Base-by-base conservation (phyloP, 805 yeast genomes). In the Lipomyces starkeyi region DNA sequence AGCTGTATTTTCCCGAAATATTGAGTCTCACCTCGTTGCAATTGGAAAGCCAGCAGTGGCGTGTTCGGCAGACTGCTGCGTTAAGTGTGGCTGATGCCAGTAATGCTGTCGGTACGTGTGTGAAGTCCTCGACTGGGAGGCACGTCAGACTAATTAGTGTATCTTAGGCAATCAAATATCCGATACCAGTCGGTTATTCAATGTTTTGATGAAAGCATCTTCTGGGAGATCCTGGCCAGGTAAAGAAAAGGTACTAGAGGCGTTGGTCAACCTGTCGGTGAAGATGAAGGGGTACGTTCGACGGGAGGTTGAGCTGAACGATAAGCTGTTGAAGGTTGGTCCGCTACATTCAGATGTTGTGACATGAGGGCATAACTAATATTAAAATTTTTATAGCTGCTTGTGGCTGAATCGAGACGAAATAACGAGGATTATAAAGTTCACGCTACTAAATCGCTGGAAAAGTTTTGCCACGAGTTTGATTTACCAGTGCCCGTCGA, bases 181-280 rank as follows among this genome's bases (percentile, higher is more conserved):
- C 2, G 59, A 59, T 27, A 55, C 76, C n/a, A 75, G 75, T 1
- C 76, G 73, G 20, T 76, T 91, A 20, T 85, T 90, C 66, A 78
- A 80, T 0, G 80, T 87, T 6, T 80, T 91, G 58, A 76, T 90
- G 20, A 83, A 83, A 35, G 86, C 96, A 0, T 82, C 88, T 64
- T 81, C 83, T 64, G 97, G 97, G 0, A 86, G 96, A 68, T 85
- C 94, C 9, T 94, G 97, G 95, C 83, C 83, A 17, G 98, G 98
- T 5, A 94, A 94, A 74, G 97, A 93, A 73, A 78, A 82, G 35
- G 84, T 95, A 0, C 80, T 92, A 22, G 87, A 86, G 49, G 91
- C 97, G 0, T 79, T 93, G 63, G 89, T 91, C 0, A 78, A 86
- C 1, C 81, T 90, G 40, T 75, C 88, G 0, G 74, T 80, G 20